These are phyloP conservation scores for Penicillium paneum DNA, from an alignment of 2,329 filamentous ascomycete genomes.

Conservation along the genomic window DNA sequence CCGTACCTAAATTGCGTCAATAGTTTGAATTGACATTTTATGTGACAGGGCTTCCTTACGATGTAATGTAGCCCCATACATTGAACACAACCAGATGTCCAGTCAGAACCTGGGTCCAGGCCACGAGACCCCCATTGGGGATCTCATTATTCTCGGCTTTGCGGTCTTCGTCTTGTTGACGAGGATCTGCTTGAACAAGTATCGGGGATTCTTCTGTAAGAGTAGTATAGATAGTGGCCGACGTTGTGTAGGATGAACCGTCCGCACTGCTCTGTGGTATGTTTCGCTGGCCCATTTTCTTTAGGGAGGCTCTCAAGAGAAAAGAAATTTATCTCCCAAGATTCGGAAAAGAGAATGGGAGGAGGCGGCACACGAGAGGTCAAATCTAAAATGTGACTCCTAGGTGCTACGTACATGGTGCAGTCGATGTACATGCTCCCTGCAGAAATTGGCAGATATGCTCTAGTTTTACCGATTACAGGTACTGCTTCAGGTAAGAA, in stretches of 20 bases:
- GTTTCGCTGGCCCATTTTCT: background rate
- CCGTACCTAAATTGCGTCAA: constrained; percentile 22
- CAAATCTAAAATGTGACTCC: background rate
- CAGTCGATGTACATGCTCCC: background rate
- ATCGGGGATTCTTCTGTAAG: background rate
- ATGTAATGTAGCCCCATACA: constrained; percentile 13
- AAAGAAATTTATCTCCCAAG: background rate
- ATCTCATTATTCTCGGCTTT: constrained; percentile 5
- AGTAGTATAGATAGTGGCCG: background rate
- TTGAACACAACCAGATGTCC: constrained; percentile 30
- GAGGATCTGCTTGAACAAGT: background rate
- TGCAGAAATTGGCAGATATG: background rate
- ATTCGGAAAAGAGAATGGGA: background rate
- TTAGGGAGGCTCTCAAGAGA: too few species aligned
- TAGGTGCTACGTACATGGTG: background rate
- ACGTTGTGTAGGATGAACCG: background rate
- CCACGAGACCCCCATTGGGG: constrained; percentile 31
- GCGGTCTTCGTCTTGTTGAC: background rate
- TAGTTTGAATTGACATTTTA: background rate
- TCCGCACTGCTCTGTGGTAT: background rate
- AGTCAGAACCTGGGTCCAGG: constrained; percentile 33
- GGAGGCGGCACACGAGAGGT: background rate
- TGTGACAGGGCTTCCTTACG: background rate
- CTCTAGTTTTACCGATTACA: background rate
- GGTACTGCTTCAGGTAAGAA: background rate